phyloP scores from a whole-genome alignment of 2,329 filamentous ascomycete species.

The Neonectria neomacrospora region DNA sequence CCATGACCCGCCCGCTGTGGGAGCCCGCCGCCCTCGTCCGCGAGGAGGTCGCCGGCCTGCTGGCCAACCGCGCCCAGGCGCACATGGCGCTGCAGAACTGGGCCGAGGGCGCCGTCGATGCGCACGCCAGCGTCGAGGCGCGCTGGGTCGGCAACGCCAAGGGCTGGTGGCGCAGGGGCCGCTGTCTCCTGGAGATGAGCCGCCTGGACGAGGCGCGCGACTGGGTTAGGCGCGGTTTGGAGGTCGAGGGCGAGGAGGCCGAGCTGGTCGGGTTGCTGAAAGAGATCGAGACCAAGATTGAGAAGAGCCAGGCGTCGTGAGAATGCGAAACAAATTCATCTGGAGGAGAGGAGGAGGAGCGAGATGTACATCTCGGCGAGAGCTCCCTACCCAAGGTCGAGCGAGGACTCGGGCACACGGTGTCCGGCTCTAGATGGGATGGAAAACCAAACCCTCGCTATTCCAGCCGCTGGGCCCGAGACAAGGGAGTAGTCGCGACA shows the following conservation, averaged over 20 bases:
- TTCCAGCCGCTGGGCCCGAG: neutral
- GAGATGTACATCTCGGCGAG: neutral
- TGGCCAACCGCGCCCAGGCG: conserved; percentile 89
- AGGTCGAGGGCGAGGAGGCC: conserved; percentile 80
- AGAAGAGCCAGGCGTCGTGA: conserved; percentile 50
- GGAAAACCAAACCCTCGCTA: neutral
- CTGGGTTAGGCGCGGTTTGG: conserved; percentile 81
- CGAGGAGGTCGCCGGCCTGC: conserved; percentile 84
- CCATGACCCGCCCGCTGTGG: conserved; percentile 82
- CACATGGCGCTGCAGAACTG: conserved; percentile 85
- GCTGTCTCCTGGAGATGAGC: conserved; percentile 91
- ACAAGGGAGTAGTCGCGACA: neutral
- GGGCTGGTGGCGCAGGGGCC: conserved; percentile 91
- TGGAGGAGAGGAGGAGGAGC: neutral
- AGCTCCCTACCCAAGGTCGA: neutral
- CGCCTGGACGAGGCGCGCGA: conserved; percentile 82
- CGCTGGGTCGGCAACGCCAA: conserved; percentile 90
- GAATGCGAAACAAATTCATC: neutral
- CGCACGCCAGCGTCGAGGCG: conserved; percentile 87
- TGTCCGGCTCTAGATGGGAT: neutral
- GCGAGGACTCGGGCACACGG: neutral
- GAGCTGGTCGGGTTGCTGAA: conserved; percentile 72
- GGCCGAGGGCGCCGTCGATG: conserved; percentile 88
- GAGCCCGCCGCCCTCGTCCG: conserved; percentile 85
- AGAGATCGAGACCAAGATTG: conserved; percentile 66